These are phyloP conservation scores for Eimeria falciformis DNA, from an alignment of 169 alveolate species.

Conservation along the genomic window DNA sequence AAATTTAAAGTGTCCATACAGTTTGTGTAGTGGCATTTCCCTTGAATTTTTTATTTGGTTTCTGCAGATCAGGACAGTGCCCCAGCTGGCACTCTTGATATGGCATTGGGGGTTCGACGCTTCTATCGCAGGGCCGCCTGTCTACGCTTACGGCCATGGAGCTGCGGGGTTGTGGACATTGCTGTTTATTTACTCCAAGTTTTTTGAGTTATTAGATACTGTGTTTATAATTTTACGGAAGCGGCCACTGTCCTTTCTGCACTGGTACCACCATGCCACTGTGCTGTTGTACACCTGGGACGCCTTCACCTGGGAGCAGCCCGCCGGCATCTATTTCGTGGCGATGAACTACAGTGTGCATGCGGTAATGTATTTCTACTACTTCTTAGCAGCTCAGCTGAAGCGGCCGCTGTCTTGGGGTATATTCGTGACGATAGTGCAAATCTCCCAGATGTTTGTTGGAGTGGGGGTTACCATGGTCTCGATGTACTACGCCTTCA, in stretches of 20 bases:
- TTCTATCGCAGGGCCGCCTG: slow-evolving; percentile 85
- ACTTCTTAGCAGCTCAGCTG: slow-evolving; percentile 83
- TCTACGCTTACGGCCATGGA: slow-evolving; percentile 85
- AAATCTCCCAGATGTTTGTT: slow-evolving; percentile 87
- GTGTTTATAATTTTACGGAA: slow-evolving; percentile 85
- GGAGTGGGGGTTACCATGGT: slow-evolving; percentile 78
- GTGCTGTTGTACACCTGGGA: slow-evolving; percentile 92
- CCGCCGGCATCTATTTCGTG: slow-evolving; percentile 87
- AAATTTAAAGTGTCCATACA: no score
- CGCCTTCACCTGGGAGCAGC: slow-evolving; percentile 85
- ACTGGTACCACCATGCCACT: slow-evolving; percentile 92
- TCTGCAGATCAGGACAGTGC: slow-evolving; percentile 78
- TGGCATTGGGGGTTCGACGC: slow-evolving; percentile 81
- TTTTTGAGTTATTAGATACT: slow-evolving; percentile 89
- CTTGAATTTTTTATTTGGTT: no score
- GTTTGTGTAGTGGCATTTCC: no score
- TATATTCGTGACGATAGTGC: slow-evolving; percentile 83
- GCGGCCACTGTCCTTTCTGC: slow-evolving; percentile 84
- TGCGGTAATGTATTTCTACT: slow-evolving; percentile 89
- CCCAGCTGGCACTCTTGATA: slow-evolving; percentile 78
- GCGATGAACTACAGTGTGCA: slow-evolving; percentile 90
- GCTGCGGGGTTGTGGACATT: slow-evolving; percentile 86
- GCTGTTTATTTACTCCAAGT: slow-evolving; percentile 87
- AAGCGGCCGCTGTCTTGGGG: slow-evolving; percentile 86
- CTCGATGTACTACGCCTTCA: slow-evolving; percentile 51